Conservation (phyloP, 2,329 filamentous ascomycete genomes). For the Coleophoma eucalyptorum region DNA sequence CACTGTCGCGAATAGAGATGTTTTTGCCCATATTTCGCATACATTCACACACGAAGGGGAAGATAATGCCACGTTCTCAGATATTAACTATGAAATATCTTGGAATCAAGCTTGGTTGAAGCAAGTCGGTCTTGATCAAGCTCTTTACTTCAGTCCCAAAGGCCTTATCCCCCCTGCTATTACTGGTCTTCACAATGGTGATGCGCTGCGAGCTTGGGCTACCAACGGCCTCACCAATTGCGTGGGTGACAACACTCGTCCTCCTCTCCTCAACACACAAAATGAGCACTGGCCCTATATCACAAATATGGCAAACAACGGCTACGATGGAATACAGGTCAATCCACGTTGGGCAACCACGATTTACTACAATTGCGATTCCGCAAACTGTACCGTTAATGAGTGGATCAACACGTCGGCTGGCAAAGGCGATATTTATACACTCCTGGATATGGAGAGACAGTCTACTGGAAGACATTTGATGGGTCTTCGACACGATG, state of each 20-base stretch:
- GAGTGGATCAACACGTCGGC: constrained; percentile 57
- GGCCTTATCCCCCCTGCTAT: constrained; percentile 61
- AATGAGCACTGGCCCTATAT: constrained; percentile 53
- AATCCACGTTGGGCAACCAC: constrained; percentile 58
- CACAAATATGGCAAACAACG: constrained; percentile 45
- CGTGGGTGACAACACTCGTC: constrained; percentile 59
- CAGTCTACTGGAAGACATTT: constrained; percentile 51
- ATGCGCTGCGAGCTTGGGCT: constrained; percentile 53
- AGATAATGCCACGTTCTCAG: constrained; percentile 55
- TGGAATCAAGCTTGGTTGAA: constrained; percentile 58
- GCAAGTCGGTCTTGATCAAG: constrained; percentile 43
- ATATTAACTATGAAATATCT: constrained; percentile 51
- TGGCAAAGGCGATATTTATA: constrained; percentile 46
- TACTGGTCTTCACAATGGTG: constrained; percentile 60
- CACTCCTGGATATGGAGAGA: constrained; percentile 46
- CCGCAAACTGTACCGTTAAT: constrained; percentile 27
- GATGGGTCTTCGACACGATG: constrained; percentile 38
- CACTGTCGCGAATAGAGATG: constrained; percentile 41
- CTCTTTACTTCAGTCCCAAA: constrained; percentile 42
- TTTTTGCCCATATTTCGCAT: constrained; percentile 54
- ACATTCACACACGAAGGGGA: constrained; percentile 57
- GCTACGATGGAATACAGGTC: constrained; percentile 50
- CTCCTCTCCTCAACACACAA: constrained; percentile 44
- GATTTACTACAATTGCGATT: constrained; percentile 55
- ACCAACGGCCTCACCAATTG: constrained; percentile 55